A percentile compares a stretch with the other conserved stretches of the same genome.
Conservation (phyloP, 257 asterid genomes). For the Solanum rostratum region DNA sequence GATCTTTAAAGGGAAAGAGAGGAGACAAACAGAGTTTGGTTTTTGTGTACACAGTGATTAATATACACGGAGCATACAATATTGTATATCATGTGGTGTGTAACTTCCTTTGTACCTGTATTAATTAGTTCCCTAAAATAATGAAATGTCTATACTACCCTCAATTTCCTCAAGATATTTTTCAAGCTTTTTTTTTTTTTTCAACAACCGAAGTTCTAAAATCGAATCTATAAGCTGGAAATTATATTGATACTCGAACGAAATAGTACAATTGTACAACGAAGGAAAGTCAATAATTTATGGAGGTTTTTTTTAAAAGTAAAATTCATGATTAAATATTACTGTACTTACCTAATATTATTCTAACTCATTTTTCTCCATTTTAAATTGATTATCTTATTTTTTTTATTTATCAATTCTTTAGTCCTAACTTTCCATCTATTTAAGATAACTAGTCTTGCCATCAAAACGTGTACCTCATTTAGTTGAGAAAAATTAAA, state of each 20-base stretch:
- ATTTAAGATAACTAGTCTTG: background rate
- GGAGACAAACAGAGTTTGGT: slow-evolving; percentile 18
- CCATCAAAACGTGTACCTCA: too few relatives aligned
- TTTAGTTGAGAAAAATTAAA: too few relatives aligned
- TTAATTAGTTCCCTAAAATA: background rate
- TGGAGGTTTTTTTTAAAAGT: too few relatives aligned
- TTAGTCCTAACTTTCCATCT: background rate
- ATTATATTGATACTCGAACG: background rate
- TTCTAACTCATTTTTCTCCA: background rate
- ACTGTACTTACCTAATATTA: too few relatives aligned
- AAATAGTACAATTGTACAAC: background rate
- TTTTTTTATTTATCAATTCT: too few relatives aligned
- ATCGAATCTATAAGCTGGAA: background rate
- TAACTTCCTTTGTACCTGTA: background rate
- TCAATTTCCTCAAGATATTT: background rate
- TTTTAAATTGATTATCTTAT: too few relatives aligned
- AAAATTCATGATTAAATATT: too few relatives aligned
- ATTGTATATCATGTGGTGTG: background rate
- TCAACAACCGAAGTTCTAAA: background rate
- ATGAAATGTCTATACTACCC: background rate
- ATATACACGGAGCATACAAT: slow-evolving; percentile 6
- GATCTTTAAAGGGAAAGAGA: slow-evolving; percentile 23
- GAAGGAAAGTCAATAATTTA: background rate
- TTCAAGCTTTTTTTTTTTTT: background rate
- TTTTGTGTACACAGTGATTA: background rate